Evolutionary conservation across 2,329 filamentous ascomycete genomes (phyloP), one percentile per base, ranked within the genome.

Genomic region (Capronia coronata): DNA sequence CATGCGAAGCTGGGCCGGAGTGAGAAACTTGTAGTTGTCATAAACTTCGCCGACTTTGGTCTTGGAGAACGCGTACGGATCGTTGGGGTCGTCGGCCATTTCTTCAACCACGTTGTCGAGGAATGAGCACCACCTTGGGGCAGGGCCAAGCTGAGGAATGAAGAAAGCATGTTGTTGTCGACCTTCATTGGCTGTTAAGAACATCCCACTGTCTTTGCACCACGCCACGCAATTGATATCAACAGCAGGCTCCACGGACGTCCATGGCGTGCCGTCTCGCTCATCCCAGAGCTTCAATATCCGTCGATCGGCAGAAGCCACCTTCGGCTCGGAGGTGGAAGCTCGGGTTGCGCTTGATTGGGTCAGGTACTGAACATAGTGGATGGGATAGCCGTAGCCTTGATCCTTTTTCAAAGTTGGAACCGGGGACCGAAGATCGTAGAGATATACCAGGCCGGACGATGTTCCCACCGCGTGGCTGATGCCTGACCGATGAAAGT

Each of bases 11-110:
- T 98, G 90, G 37, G 87, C 82, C 54, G 88, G 68, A 1, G 91
- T 95, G 64, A 98, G 75, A 79, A 98, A 98, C 71, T 97, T 98
- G 80, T 91, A 97, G 70, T 98, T 97, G 70, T 98, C 93, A 73
- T 98, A 98, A 8, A 93, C 87, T 61, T 93, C 84, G 71, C 82
- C 71, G 68, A 77, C 64, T 73, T 77, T 64, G 46, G 72, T 67
- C 23, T 66, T 63, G 48, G 62, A 67, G 60, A 72, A 75, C 9
- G 72, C 69, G 45, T 78, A 76, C 3, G 81, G 82, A 61, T 84
- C 81, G 60, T 80, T 78, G 7, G 75, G 74, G 59, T 83, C 79
- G 65, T 97, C 91, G 7, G 91, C 91, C 88, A 98, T 96, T 69
- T 98, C 94, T 71, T 98, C 93, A 8, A 97, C 93, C 63, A 98